Evolutionary conservation across 768 basidiomycete species (phyloP).

Genomic region (Leccinellum luteum): DNA sequence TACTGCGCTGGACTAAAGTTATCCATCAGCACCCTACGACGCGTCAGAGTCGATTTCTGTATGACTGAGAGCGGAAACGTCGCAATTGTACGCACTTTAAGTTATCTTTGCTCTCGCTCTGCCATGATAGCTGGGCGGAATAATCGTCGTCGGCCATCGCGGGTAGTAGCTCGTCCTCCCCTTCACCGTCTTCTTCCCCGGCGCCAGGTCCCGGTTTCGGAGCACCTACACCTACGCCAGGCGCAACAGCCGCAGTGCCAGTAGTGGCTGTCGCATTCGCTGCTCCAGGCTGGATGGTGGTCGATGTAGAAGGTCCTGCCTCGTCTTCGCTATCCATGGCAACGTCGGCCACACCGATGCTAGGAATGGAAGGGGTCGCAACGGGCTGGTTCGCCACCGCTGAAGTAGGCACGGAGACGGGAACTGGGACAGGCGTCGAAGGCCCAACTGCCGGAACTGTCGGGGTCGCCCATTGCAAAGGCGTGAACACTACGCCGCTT

Average conservation of each 20-base stretch:
- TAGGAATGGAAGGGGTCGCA: not conserved
- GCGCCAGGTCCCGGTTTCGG: slow-evolving; percentile 13
- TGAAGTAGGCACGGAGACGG: not conserved
- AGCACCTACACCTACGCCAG: not conserved
- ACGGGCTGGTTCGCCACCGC: slow-evolving; percentile 10
- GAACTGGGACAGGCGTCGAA: slow-evolving; percentile 10
- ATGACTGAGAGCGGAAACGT: not conserved
- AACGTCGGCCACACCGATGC: slow-evolving; percentile 2
- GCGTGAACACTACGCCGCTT: slow-evolving; percentile 25
- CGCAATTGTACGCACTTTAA: slow-evolving; percentile 54
- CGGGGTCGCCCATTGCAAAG: slow-evolving; percentile 39
- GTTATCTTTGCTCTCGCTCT: slow-evolving; percentile 87
- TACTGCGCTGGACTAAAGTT: slow-evolving; percentile 83
- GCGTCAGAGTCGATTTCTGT: not conserved
- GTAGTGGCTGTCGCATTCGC: not conserved
- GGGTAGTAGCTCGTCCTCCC: slow-evolving; percentile 74
- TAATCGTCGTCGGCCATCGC: slow-evolving; percentile 91
- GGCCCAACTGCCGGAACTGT: slow-evolving; percentile 8
- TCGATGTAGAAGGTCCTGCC: slow-evolving; percentile 13
- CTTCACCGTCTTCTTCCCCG: slow-evolving; percentile 57
- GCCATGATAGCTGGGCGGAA: slow-evolving; percentile 77
- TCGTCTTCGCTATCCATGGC: slow-evolving; percentile 22
- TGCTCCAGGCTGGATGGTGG: not conserved
- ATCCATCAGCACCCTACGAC: slow-evolving; percentile 76
- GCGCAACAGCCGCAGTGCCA: not conserved